Base-by-base conservation (phyloP, 2,329 filamentous ascomycete genomes). In the Aspergillus novofumigatus region DNA sequence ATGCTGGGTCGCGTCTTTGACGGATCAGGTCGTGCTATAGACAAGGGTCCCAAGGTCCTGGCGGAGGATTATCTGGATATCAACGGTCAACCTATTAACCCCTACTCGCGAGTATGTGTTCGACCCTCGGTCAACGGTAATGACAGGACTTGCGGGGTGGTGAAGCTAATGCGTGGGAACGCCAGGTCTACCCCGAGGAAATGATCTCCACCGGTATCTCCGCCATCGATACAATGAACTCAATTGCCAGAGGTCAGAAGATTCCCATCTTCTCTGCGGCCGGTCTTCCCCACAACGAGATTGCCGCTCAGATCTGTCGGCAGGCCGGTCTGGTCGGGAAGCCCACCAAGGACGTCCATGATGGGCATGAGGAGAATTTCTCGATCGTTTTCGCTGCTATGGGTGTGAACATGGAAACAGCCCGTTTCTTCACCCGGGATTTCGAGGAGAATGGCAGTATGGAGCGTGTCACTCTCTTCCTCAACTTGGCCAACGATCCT, bases 161-260 rank as follows among this genome's bases (percentile, higher is more conserved):
- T 17, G 35, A 23, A 28, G 59, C 61, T 65, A 58, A 70, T 53
- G 21, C 21, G 47, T 32, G 35, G 41, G 25, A 23, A 28, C 4
- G 38, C 25, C 63, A 95, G 91, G 91, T 96, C 67, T 99, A 99
- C 75, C 94, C 94, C 71, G 94, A 99, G 81, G 95, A 99, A 80
- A 99, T 99, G 93, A 97, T 99, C 71, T 94, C 93, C 38, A 99
- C 94, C 50, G 94, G 94, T 86, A 99, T 99, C 77, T 97, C 93
- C 61, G 92, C 94, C 72, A 97, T 99, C 71, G 93, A 97, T 75
- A 96, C 92, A 60, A 97, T 97, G 93, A 92, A 92, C 82, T 92
- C 89, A 61, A 96, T 97, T 76, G 94, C 95, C 64, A 92, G 94
- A 85, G 94, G 94, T 62, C 94, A 99, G 77, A 99, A 99, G 84